These are phyloP conservation scores for Trichoderma lentiforme DNA, from an alignment of 2,329 filamentous ascomycete species.

Conservation along the genomic window DNA sequence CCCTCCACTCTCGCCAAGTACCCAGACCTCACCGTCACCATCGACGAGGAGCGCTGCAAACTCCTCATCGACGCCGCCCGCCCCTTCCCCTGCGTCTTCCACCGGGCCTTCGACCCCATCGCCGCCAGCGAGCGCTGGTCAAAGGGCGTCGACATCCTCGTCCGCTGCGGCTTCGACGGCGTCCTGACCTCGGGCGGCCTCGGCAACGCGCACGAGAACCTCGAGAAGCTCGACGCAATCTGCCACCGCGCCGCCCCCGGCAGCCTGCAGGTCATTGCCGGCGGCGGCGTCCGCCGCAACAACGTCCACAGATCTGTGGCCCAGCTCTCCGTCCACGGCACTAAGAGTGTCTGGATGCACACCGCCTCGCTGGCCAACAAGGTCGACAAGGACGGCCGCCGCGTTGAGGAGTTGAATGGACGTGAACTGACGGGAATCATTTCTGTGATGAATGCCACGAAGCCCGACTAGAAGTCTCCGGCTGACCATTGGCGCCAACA, in stretches of 20 bases:
- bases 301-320: conserved; percentile 35
- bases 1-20: conserved; percentile 9
- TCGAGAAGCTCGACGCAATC: conserved; percentile 36
- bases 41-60: conserved; percentile 42
- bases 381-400: conserved; percentile 12
- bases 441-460: conserved; percentile 23
- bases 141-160: conserved; percentile 34
- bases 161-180: conserved; percentile 45
- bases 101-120: conserved; percentile 54
- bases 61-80: conserved; percentile 41
- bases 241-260: conserved; percentile 28
- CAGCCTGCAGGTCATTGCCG: conserved; percentile 48
- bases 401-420: conserved; percentile 26
- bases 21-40: conserved; percentile 19
- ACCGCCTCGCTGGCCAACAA: conserved; percentile 37
- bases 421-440: conserved; percentile 26
- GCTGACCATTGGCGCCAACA: conserved; percentile 27
- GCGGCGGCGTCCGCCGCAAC: conserved; percentile 47
- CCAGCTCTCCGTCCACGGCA: conserved; percentile 26
- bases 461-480: conserved; percentile 29
- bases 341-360: conserved; percentile 42
- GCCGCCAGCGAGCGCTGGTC: conserved; percentile 27
- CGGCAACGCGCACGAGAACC: conserved; percentile 41
- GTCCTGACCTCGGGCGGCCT: conserved; percentile 53
- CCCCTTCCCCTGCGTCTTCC: conserved; percentile 49